These are phyloP conservation scores for Magnusiomyces paraingens DNA, from an alignment of 1,139 yeast genomes.

Conservation along the genomic window DNA sequence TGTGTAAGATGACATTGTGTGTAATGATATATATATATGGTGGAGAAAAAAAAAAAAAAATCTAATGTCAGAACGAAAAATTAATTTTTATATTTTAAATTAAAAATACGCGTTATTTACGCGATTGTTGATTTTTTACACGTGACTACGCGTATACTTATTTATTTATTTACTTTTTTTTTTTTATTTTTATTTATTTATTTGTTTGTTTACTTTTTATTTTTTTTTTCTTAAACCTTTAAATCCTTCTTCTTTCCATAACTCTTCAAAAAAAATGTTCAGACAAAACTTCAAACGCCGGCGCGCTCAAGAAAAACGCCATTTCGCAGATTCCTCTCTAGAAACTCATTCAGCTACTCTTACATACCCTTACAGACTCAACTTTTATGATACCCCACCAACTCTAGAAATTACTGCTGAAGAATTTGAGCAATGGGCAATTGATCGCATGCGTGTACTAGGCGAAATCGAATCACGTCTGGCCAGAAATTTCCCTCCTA, in stretches of 20 bases:
- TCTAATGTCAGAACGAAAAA: too few relatives aligned
- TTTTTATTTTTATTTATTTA: background rate
- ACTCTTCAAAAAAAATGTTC: conserved; percentile 43
- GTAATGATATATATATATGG: background rate
- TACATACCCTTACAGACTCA: conserved; percentile 46
- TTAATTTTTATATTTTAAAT: background rate
- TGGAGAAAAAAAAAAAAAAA: background rate
- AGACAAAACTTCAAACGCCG: conserved; percentile 55
- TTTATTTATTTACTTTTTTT: background rate
- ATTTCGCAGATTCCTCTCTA: conserved; percentile 38
- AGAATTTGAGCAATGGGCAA: conserved; percentile 93
- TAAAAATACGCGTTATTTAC: too few relatives aligned
- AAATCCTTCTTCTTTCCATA: background rate
- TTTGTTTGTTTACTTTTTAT: background rate
- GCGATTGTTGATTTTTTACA: too few relatives aligned
- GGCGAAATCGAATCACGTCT: conserved; percentile 76
- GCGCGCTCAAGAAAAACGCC: conserved; percentile 68
- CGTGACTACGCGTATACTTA: background rate
- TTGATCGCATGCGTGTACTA: conserved; percentile 76
- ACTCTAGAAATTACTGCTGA: conserved; percentile 79
- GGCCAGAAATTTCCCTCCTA: conserved; percentile 55
- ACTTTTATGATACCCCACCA: conserved; percentile 73
- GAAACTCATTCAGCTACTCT: conserved; percentile 23
- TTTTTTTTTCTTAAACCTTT: background rate
- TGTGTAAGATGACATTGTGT: too few relatives aligned